Conservation (phyloP, 805 yeast species). For the Yamadazyma sp. region DNA sequence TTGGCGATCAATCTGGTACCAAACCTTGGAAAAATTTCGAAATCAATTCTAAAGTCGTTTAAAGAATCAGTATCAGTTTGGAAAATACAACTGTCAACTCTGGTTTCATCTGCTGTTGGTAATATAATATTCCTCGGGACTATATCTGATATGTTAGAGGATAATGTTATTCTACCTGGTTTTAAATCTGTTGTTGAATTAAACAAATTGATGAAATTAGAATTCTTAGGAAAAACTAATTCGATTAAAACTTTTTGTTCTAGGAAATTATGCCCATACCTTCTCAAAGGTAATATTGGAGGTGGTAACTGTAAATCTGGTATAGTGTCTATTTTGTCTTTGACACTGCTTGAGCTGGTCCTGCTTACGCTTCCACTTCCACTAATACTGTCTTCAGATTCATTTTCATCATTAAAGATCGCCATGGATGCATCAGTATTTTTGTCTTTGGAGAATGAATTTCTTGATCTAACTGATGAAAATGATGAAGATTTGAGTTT, state of each 20-base stretch:
- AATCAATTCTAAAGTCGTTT: slow-evolving; percentile 65
- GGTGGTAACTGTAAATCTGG: slow-evolving; percentile 94
- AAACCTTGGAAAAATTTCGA: slow-evolving; percentile 90
- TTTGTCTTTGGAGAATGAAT: background rate
- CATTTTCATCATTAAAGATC: slow-evolving; percentile 27
- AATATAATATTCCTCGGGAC: slow-evolving; percentile 84
- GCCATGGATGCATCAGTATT: slow-evolving; percentile 18
- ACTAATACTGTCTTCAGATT: slow-evolving; percentile 39
- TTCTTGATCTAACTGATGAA: background rate
- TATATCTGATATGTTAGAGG: slow-evolving; percentile 71
- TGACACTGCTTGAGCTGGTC: slow-evolving; percentile 6
- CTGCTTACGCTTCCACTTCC: slow-evolving; percentile 5
- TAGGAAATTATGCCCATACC: slow-evolving; percentile 93
- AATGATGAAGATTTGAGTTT: background rate
- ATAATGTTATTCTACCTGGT: slow-evolving; percentile 81
- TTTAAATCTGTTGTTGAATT: slow-evolving; percentile 41
- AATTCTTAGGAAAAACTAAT: slow-evolving; percentile 55
- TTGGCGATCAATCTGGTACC: slow-evolving; percentile 92
- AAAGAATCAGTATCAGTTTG: slow-evolving; percentile 74
- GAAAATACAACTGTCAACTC: slow-evolving; percentile 62
- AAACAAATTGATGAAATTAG: slow-evolving; percentile 46
- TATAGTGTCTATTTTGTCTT: slow-evolving; percentile 57
- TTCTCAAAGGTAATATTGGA: slow-evolving; percentile 87
- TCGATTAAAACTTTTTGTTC: slow-evolving; percentile 87
- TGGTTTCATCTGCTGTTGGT: slow-evolving; percentile 62